Evolutionary conservation across 2,329 filamentous ascomycete genomes (phyloP), one percentile per base, ranked within the genome.

Genomic region (Diaporthe sp.): DNA sequence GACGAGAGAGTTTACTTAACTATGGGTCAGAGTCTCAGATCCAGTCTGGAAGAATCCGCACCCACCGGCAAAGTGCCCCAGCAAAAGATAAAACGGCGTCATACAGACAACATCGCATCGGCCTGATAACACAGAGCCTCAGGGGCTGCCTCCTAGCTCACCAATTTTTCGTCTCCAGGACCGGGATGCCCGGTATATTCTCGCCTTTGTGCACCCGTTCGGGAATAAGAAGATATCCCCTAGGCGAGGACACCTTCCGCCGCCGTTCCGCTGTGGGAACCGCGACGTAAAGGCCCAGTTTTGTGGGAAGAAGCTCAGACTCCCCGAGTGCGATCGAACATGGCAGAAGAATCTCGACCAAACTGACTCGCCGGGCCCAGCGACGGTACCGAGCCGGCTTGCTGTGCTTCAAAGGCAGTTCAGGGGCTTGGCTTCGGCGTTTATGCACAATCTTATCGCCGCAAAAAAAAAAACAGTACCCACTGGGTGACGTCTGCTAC

Each of bases 291-390:
- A 42, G 31, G 12, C 46, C 57, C 57, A 49, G 15, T 72, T 72
- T 72, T 62, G 44, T 72, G 71, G 57, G 34, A 62, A 55, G 31
- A 55, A 22, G 65, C n/a, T 53, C 49, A 70, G 49, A 42, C 25
- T n/a, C 65, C 12, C 10, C n/a, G 49, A 42, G 34, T 8, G 44
- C 12, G 8, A 67, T 51, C 62, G 62, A 67, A 67, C 19, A 10
- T 37, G 28, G 62, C 62, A 67, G 62, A 67, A 67, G 28, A 25
- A 25, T 37, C 62, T 67, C 28, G 62, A 61, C 42, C 61, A 12
- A 2, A n/a, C 39, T 65, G 61, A 67, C 62, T 67, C 44, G 62
- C 44, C n/a, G 46, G 44, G 22, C n/a, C 22, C 46, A 53, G 31
- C 31, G 13, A 28, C 42, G 34, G 46, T 13, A 53, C 31, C 65